Evolutionary conservation across 2,329 filamentous ascomycete genomes (phyloP).

Genomic region (Colletotrichum abscissum): DNA sequence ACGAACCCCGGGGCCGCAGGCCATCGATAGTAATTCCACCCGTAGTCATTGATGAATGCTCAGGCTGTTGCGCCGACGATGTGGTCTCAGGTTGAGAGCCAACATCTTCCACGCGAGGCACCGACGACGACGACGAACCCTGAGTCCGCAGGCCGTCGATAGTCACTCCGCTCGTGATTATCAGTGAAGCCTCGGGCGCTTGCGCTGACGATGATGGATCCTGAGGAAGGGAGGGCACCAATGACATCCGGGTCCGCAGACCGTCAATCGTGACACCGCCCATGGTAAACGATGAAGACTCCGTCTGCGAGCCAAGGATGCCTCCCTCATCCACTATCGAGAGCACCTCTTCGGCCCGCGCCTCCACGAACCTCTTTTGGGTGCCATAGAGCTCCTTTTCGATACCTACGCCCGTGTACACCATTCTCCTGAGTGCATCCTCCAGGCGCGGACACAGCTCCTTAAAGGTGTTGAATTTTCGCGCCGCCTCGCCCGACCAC

Average conservation of each 20-base stretch:
- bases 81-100: background rate
- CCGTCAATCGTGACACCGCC: too few relatives aligned
- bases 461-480: constrained; percentile 51
- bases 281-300: too few relatives aligned
- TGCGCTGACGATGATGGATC: too few relatives aligned
- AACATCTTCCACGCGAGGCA: background rate
- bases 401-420: constrained; percentile 35
- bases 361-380: background rate
- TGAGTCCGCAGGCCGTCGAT: too few relatives aligned
- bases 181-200: too few relatives aligned
- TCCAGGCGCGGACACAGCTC: constrained; percentile 53
- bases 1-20: background rate
- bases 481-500: constrained; percentile 60
- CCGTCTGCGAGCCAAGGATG: too few relatives aligned
- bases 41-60: background rate
- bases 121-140: too few relatives aligned
- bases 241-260: too few relatives aligned
- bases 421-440: constrained; percentile 48
- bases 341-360: too few relatives aligned
- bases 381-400: constrained; percentile 39
- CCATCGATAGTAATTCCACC: background rate
- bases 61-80: background rate
- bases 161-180: too few relatives aligned
- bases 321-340: too few relatives aligned
- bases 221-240: too few relatives aligned